Base-by-base conservation (phyloP, 306 rosid genomes). In the Ziziphus jujuba region DNA sequence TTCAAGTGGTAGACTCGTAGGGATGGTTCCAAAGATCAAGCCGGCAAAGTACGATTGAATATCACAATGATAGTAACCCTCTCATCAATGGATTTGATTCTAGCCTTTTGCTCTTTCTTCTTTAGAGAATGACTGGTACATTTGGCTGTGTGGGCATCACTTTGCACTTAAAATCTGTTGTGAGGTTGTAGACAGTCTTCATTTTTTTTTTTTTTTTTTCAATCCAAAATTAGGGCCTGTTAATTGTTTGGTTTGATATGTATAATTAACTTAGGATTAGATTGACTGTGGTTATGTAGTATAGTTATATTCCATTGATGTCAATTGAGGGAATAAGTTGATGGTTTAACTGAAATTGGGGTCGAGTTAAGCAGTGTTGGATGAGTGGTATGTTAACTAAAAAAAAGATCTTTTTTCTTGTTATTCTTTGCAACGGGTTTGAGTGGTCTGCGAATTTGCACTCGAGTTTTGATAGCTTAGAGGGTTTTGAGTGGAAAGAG, bases 1-100 rank as follows among this genome's bases (percentile, higher is more conserved):
- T 76, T 71, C 34, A 50, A 67, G 90, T 80, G 79, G 78, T 83
- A 71, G 81, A 76, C 77, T 74, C 71, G 76, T 87, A 81, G 85
- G 95, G 78, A 64, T 71, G 75, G 82, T 75, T 80, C 80, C 78
- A 65, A 63, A 73, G 69, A 73, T 67, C 75, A 65, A 79, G 63
- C 80, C 75, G 77, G 63, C 55, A 66, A 56, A 61, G 70, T 68
- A 40, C 28, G 43, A 13, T 51, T 33, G 61, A 64, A 63, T 28
- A 28, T 65, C 22, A 17, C 55, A 19, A 51, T 23, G 49, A 40
- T 33, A 35, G 59, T 47, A 56, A 52, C 71, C 65, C 49, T 58
- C 69, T 53, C 61, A 3, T 19, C 16, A 3, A 20, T 9, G 60
- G 67, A 60, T 65, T 77, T 63, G 59, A 40, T 58, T 34, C 36